Base-by-base conservation (phyloP, 2,329 filamentous ascomycete species). In the Teratosphaeria gauchensis region DNA sequence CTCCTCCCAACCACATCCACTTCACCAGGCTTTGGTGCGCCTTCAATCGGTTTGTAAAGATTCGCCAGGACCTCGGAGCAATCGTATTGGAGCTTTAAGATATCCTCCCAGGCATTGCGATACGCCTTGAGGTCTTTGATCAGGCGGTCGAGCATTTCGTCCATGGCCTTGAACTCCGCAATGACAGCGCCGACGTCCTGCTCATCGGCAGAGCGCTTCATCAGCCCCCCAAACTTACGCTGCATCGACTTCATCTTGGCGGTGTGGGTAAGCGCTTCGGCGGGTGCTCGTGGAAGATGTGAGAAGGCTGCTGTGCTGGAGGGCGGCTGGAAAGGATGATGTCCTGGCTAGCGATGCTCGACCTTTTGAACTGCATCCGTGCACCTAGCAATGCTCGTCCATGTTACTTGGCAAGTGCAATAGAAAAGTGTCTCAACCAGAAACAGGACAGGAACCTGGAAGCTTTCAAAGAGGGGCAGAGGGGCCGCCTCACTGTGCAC, bases 131-230 rank as follows among this genome's bases (percentile, higher is more conserved):
- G 84, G 62, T 87, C 85, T 63, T 90, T 87, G 65, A 91, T 83
- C 65, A 94, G 83, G 59, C 42, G 85, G 63, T 82, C 80, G 63
- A 94, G 79, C 70, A 92, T 82, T 64, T 82, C 83, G 72, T 94
- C 88, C 30, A 86, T 87, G 72, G 92, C 86, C 65, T 90, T 87
- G 70, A 91, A 94, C 68, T 94, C 89, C 66, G 84, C 86, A 58
- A 95, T 76, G 57, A 94, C 78, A 52, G 86, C 81, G 11, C 86
- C 85, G 53, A 92, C 85, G 69, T 90, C 87, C 64, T 86, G 86
- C 70, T 90, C 87, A 73, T 94, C 87, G 58, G 86, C 88, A 28
- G 85, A 84, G 62, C 85, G 82, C 68, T 83, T 84, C 74, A 84
- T 80, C 69, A 92, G 82, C 73, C 83, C 86, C 61, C 87, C 88